Evolutionary conservation across 345 rosid genomes (phyloP).

Genomic region (Eucalyptus tenuipes): DNA sequence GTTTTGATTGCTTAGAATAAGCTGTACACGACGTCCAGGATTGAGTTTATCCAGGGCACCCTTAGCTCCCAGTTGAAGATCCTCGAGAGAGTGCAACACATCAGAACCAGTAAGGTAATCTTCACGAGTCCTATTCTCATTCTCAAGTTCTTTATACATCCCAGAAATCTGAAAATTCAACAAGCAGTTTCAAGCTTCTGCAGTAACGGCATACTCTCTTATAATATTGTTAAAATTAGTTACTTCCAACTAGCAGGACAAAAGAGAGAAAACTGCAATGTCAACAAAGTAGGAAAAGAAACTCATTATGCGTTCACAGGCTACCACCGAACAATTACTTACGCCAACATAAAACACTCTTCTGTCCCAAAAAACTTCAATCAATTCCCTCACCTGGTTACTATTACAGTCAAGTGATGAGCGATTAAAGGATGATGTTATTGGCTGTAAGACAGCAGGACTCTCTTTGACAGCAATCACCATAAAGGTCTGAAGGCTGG

Average conservation of each 20-base stretch:
- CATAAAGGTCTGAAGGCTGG: constrained; percentile 63
- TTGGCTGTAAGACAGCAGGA: constrained; percentile 28
- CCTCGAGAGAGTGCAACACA: constrained; percentile 61
- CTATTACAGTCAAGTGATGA: constrained; percentile 25
- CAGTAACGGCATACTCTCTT: not conserved
- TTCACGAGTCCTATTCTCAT: constrained; percentile 59
- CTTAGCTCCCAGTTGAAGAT: constrained; percentile 57
- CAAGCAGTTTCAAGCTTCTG: not conserved
- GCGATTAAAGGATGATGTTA: constrained; percentile 25
- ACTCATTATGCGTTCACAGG: not conserved
- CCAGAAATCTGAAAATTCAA: constrained; percentile 48
- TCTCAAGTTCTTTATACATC: constrained; percentile 60
- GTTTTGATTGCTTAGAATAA: constrained; percentile 44
- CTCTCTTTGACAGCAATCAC: constrained; percentile 59
- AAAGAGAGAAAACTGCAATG: not conserved
- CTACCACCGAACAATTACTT: not conserved
- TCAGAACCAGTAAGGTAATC: constrained; percentile 55
- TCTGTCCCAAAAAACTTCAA: not conserved
- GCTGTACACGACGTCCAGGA: constrained; percentile 47
- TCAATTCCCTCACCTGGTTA: constrained; percentile 42
- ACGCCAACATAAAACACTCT: not conserved
- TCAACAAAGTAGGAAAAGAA: not conserved
- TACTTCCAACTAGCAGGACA: not conserved
- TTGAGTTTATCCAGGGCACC: constrained; percentile 43
- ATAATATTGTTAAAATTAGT: not conserved